Evolutionary conservation across 208 protist genomes (phyloP), one percentile per base, ranked within the genome.

Genomic region (Leishmania lainsoni): DNA sequence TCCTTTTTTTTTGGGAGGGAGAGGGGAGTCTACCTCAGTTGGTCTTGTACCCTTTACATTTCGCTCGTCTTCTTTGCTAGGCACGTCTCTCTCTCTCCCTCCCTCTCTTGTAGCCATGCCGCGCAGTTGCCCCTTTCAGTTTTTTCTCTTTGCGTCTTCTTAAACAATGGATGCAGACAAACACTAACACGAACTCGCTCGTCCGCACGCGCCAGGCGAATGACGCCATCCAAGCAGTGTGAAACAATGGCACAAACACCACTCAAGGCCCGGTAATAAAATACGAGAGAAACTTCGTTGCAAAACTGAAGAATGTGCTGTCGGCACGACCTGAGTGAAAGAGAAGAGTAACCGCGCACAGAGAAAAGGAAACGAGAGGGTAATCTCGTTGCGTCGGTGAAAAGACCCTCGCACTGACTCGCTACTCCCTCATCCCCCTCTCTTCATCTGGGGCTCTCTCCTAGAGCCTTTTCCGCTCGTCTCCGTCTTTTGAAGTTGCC

Each of bases 401-500:
- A 20, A 29, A 29, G 61, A 10, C 9, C 12, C 29, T 68, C 61
- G 29, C 29, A 16, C 61, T 16, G 8, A 68, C 17, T 68, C 12
- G 29, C 58, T 26, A 58, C 54, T 22, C 17, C 58, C 58, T 29
- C n/a, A 8, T 20, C 26, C 39, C 61, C 29, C 32, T 14, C 70
- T 74, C 70, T 70, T 26, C 66, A 71, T 42, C 66, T n/a, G 29
- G 22, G 29, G 66, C 66, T 71, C 14, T 71, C 14, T 71, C 32
- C 42, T 73, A 32, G 22, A 12, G 68, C 32, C 68, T 49, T n/a
- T 73, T 48, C 68, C n/a, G 22, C 59, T 16, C 12, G 32, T 45
- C 68, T 73, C 32, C 32, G 42, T 29, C 68, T 26, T 29, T 42
- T 73, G 58, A 63, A 63, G 58, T n/a, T 63, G 58, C 29, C 58